Conservation (phyloP, 768 basidiomycete species). For the Leccinum fibrillosum region DNA sequence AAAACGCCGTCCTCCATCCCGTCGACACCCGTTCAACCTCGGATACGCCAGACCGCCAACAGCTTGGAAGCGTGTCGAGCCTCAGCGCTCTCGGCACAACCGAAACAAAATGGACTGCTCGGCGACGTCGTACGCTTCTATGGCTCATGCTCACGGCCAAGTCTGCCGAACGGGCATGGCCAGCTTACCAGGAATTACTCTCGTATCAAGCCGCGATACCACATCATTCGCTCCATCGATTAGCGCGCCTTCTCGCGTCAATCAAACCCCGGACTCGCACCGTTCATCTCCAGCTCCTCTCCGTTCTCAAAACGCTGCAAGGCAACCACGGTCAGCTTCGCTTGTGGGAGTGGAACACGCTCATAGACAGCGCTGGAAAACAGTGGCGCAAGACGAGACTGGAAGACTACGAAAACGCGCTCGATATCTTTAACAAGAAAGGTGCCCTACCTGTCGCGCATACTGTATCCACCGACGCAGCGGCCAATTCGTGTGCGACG, state of each 20-base stretch:
- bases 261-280: constrained; percentile 54
- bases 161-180: constrained; percentile 38
- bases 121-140: constrained; percentile 23
- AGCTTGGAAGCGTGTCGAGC: background rate
- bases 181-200: constrained; percentile 39
- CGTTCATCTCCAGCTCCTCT: constrained; percentile 62
- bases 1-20: constrained; percentile 2
- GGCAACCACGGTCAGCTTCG: constrained; percentile 51
- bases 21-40: constrained; percentile 5
- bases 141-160: constrained; percentile 33
- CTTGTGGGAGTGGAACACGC: constrained; percentile 73
- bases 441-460: constrained; percentile 30
- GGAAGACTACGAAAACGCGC: constrained; percentile 57
- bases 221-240: constrained; percentile 51
- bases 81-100: background rate
- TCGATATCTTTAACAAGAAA: constrained; percentile 63
- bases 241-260: constrained; percentile 56
- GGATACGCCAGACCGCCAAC: constrained; percentile 8
- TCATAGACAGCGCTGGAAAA: constrained; percentile 64
- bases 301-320: constrained; percentile 59
- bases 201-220: constrained; percentile 26
- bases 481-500: background rate
- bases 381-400: constrained; percentile 57
- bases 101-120: constrained; percentile 19
- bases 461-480: constrained; percentile 6